phyloP scores from a whole-genome alignment of 768 basidiomycete species.

The Tulasnella sp. region DNA sequence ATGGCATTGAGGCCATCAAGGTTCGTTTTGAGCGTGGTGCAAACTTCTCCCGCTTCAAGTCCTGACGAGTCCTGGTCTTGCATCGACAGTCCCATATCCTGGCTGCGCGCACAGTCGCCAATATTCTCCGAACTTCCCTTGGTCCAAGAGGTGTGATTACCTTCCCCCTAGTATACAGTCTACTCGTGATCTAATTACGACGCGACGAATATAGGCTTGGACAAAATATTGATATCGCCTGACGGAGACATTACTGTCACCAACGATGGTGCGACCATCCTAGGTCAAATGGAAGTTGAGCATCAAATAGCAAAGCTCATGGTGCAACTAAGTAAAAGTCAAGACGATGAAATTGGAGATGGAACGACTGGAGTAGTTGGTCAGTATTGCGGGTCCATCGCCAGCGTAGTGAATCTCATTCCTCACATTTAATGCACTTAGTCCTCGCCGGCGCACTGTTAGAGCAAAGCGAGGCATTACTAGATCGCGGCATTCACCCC shows the following conservation, averaged over 20 bases:
- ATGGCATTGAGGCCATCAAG: conserved; percentile 94
- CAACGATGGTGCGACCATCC: conserved; percentile 97
- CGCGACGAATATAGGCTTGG: conserved; percentile 49
- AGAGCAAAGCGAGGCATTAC: conserved; percentile 86
- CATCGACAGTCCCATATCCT: conserved; percentile 74
- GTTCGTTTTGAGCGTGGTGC: conserved; percentile 29
- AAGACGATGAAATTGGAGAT: conserved; percentile 99
- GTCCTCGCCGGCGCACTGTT: conserved; percentile 96
- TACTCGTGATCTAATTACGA: neutral
- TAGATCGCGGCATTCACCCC: conserved; percentile 99
- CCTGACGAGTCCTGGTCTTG: conserved; percentile 14
- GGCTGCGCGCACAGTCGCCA: conserved; percentile 85
- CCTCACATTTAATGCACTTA: conserved; percentile 22
- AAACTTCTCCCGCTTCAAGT: neutral
- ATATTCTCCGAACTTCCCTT: conserved; percentile 89
- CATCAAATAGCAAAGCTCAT: conserved; percentile 98
- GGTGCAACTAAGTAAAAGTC: conserved; percentile 92
- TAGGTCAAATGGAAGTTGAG: conserved; percentile 98
- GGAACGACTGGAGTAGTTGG: conserved; percentile 99
- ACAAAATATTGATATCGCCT: conserved; percentile 89
- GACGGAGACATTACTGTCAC: conserved; percentile 99
- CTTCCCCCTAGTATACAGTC: neutral
- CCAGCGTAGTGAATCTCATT: neutral
- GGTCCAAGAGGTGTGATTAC: conserved; percentile 68
- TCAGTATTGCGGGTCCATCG: conserved; percentile 32